A percentile compares a stretch with the other conserved stretches of the same genome.
These are phyloP conservation scores for Ascochyta viciae-villosae DNA, from an alignment of 2,329 filamentous ascomycete genomes.

Conservation along the genomic window DNA sequence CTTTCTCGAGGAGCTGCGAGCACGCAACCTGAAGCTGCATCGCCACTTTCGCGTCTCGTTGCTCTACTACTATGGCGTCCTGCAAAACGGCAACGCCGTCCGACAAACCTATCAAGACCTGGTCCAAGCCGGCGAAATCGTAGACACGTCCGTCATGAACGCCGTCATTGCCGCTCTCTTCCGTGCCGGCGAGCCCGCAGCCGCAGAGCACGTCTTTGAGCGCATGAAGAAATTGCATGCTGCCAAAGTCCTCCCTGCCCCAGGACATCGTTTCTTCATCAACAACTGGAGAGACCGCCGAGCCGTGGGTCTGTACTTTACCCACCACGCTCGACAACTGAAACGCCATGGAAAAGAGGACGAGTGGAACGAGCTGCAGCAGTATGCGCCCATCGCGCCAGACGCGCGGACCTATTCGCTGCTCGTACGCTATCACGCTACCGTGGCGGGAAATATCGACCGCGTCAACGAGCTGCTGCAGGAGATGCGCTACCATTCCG, in stretches of 20 bases:
- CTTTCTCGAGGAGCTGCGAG: conserved; percentile 81
- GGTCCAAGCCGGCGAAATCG: conserved; percentile 83
- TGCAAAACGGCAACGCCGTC: conserved; percentile 74
- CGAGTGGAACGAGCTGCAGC: conserved; percentile 68
- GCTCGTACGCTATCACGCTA: conserved; percentile 76
- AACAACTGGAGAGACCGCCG: conserved; percentile 53
- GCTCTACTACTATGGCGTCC: conserved; percentile 83
- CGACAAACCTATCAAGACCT: conserved; percentile 81
- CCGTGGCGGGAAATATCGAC: conserved; percentile 72
- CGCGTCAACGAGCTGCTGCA: conserved; percentile 74
- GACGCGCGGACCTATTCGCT: conserved; percentile 81
- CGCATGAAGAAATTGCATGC: conserved; percentile 76
- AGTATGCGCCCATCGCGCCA: conserved; percentile 70
- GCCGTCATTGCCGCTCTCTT: conserved; percentile 83
- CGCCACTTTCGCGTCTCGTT: conserved; percentile 82
- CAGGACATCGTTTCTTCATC: conserved; percentile 41
- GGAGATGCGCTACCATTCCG: conserved; percentile 75
- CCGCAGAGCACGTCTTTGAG: conserved; percentile 81
- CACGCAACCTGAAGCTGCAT: conserved; percentile 71
- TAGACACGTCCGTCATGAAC: conserved; percentile 88
- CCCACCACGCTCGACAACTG: conserved; percentile 52
- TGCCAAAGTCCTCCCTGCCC: conserved; percentile 35
- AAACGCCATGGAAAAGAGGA: conserved; percentile 56
- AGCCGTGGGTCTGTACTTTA: conserved; percentile 57
- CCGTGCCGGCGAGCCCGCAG: conserved; percentile 74